phyloP scores from a whole-genome alignment of 1,284 basidiomycete genomes.

The Blastosporella zonata region DNA sequence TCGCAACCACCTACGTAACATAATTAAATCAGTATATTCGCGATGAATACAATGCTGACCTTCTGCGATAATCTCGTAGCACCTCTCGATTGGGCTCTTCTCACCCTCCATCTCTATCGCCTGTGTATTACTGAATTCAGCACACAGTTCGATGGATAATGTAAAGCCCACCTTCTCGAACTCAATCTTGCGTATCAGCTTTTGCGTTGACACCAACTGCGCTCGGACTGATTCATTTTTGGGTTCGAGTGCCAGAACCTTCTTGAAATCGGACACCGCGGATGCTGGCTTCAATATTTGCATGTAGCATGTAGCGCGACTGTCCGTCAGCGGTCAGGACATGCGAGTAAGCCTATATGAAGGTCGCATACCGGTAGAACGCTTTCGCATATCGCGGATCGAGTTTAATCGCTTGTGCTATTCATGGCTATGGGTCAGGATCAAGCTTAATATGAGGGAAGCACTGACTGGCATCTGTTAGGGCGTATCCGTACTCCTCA shows the following conservation, averaged over 20 bases:
- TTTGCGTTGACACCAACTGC: constrained; percentile 87
- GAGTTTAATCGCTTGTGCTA: constrained; percentile 84
- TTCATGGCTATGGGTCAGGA: constrained; percentile 12
- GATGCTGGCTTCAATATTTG: constrained; percentile 84
- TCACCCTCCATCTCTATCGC: constrained; percentile 90
- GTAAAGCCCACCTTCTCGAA: constrained; percentile 73
- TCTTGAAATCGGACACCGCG: constrained; percentile 86
- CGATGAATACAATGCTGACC: constrained; percentile 40
- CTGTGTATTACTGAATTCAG: constrained; percentile 32
- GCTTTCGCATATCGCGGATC: constrained; percentile 93
- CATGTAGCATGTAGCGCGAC: constrained; percentile 89
- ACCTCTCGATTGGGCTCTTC: constrained; percentile 70
- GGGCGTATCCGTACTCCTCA: constrained; percentile 82
- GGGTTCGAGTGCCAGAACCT: constrained; percentile 85
- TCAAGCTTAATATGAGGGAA: constrained; percentile 8
- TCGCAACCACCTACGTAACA: constrained; percentile 61
- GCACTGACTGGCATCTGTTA: constrained; percentile 70
- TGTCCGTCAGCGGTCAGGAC: constrained; percentile 27
- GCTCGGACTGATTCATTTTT: constrained; percentile 77
- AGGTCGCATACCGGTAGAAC: constrained; percentile 64
- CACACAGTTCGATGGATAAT: constrained; percentile 1
- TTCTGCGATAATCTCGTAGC: constrained; percentile 76
- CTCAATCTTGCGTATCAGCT: constrained; percentile 82
- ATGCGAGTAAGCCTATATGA: neutral
- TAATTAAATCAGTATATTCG: neutral